These are phyloP conservation scores for Kwoniella pini DNA, from an alignment of 768 basidiomycete species.

Conservation along the genomic window DNA sequence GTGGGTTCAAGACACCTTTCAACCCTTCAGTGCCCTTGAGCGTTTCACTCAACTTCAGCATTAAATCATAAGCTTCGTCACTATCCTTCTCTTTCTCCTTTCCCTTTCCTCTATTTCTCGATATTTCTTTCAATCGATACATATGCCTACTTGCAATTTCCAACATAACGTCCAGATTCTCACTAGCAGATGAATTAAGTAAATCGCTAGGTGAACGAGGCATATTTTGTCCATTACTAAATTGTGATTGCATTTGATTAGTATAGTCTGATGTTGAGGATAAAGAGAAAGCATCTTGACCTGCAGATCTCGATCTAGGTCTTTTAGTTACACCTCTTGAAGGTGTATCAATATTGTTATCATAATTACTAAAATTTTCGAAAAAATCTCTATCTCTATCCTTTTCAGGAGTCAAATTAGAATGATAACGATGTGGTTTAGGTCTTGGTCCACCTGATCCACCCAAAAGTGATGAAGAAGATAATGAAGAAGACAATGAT, in stretches of 20 bases:
- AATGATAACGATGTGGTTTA: conserved; percentile 22
- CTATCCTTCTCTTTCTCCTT: conserved; percentile 23
- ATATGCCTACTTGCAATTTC: conserved; percentile 19
- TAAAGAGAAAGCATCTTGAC: conserved; percentile 38
- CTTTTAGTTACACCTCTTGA: conserved; percentile 2
- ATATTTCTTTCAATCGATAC: conserved; percentile 25
- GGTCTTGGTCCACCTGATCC: conserved; percentile 17
- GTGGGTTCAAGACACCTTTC: conserved; percentile 69
- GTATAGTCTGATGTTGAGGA: conserved; percentile 24
- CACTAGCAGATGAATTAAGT: conserved; percentile 3
- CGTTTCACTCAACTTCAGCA: conserved; percentile 37
- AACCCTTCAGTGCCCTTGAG: conserved; percentile 69
- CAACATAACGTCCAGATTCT: conserved; percentile 24
- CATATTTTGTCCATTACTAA: background rate
- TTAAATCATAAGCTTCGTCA: conserved; percentile 35
- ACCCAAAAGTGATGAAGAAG: conserved; percentile 21
- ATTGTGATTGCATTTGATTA: background rate
- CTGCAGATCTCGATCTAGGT: conserved; percentile 10
- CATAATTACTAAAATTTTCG: background rate
- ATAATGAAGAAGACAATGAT: conserved; percentile 31
- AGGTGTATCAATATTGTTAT: conserved; percentile 5
- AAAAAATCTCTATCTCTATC: conserved; percentile 1
- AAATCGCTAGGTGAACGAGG: background rate
- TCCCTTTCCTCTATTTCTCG: conserved; percentile 31
- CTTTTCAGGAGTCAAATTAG: conserved; percentile 39